A percentile compares a stretch with the other conserved stretches of the same genome.
Conservation (phyloP, 768 basidiomycete species). For the Cantharellus anzutake region DNA sequence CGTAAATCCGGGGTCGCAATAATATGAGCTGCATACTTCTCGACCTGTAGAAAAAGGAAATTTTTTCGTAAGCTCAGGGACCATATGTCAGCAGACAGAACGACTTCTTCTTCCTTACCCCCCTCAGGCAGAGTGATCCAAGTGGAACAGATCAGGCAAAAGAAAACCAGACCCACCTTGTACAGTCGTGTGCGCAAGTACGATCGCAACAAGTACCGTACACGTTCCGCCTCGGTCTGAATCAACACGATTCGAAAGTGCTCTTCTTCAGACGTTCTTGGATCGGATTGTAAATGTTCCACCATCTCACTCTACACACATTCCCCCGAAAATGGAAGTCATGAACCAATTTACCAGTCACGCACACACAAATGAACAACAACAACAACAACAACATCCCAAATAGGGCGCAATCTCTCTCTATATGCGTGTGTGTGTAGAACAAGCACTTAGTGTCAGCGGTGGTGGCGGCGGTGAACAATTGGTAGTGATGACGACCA, state of each 20-base stretch:
- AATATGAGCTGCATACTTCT: conserved; percentile 70
- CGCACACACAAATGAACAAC: background rate
- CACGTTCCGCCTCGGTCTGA: conserved; percentile 85
- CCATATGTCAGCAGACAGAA: too few species aligned
- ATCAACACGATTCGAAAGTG: conserved; percentile 86
- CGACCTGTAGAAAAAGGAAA: conserved; percentile 37
- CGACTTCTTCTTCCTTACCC: too few species aligned
- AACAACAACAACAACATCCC: background rate
- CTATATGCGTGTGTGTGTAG: too few species aligned
- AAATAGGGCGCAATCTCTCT: too few species aligned
- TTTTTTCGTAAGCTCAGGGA: background rate
- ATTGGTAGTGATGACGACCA: too few species aligned
- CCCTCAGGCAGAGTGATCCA: background rate
- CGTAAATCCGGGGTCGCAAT: conserved; percentile 51
- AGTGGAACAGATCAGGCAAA: background rate
- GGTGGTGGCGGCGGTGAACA: too few species aligned
- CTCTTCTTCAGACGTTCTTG: conserved; percentile 76
- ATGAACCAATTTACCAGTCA: background rate
- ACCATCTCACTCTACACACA: conserved; percentile 52
- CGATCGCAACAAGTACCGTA: conserved; percentile 79
- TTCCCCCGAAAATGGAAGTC: conserved; percentile 6
- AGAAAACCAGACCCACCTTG: conserved; percentile 36
- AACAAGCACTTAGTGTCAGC: too few species aligned
- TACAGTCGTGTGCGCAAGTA: conserved; percentile 72
- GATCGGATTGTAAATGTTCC: conserved; percentile 51